Evolutionary conservation across 73 alveolate genomes (phyloP).

Genomic region (Paramecium octaurelia): DNA sequence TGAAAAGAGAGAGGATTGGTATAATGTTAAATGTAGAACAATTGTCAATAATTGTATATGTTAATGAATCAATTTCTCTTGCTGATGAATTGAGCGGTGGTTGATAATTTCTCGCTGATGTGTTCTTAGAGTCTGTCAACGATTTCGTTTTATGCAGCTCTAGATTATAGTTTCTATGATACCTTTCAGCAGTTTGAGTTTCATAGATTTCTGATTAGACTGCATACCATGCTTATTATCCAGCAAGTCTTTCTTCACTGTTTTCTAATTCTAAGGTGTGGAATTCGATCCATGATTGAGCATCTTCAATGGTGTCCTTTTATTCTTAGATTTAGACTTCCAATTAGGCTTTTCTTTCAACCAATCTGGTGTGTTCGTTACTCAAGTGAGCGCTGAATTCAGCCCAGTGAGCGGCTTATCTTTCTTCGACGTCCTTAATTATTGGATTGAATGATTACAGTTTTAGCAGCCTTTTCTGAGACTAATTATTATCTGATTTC

Average conservation of each 20-base stretch:
- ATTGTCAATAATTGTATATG: constrained; percentile 22
- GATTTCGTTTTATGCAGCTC: constrained; percentile 35
- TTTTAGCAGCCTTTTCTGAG: constrained; percentile 3
- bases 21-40: neutral
- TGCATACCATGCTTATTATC: constrained; percentile 29
- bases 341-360: constrained; percentile 35
- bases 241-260: constrained; percentile 47
- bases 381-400: constrained; percentile 21
- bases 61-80: constrained; percentile 43
- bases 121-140: constrained; percentile 55
- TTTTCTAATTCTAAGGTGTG: constrained; percentile 39
- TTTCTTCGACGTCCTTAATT: constrained; percentile 28
- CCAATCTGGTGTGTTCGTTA: constrained; percentile 44
- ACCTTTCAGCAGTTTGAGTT: constrained; percentile 49
- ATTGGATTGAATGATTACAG: neutral
- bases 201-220: constrained; percentile 21
- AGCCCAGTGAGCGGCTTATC: constrained; percentile 53
- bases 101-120: constrained; percentile 50
- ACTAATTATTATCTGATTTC: constrained; percentile 49
- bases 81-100: constrained; percentile 44
- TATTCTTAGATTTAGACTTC: constrained; percentile 47
- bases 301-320: constrained; percentile 49
- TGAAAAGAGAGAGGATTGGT: neutral
- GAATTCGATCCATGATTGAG: constrained; percentile 49
- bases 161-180: neutral